Evolutionary conservation across 73 alveolate species (phyloP).

Genomic region (Paramecium octaurelia): DNA sequence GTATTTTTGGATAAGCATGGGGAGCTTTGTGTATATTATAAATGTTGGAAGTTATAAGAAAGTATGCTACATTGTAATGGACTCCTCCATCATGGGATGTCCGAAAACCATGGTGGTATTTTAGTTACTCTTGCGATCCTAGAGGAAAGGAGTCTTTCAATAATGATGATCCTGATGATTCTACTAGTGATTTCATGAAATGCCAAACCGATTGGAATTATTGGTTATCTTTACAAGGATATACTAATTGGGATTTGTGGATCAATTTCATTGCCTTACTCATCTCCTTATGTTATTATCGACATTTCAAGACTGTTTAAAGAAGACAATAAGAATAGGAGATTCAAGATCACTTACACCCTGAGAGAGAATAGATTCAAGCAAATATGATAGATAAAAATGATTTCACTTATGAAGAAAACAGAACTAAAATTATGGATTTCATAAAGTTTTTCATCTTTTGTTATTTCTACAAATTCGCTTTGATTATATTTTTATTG

Average conservation of each 20-base stretch:
- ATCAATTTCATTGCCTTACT: slow-evolving; percentile 13
- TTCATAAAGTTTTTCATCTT: slow-evolving; percentile 49
- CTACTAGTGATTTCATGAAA: slow-evolving; percentile 33
- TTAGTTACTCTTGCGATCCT: background rate
- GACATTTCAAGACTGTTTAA: background rate
- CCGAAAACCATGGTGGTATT: slow-evolving; percentile 56
- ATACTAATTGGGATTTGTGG: slow-evolving; percentile 38
- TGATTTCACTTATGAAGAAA: slow-evolving; percentile 45
- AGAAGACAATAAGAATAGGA: background rate
- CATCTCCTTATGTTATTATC: background rate
- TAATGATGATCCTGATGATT: slow-evolving; percentile 13
- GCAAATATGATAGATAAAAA: background rate
- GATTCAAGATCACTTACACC: background rate
- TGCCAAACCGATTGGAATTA: slow-evolving; percentile 54
- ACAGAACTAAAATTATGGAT: background rate
- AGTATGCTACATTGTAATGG: slow-evolving; percentile 47
- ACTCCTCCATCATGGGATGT: slow-evolving; percentile 57
- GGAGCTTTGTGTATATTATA: background rate
- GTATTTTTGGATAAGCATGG: slow-evolving; percentile 32
- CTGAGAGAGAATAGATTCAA: background rate
- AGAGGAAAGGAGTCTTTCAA: slow-evolving; percentile 50
- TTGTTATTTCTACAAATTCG: slow-evolving; percentile 57
- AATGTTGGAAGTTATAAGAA: slow-evolving; percentile 53
- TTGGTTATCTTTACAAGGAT: slow-evolving; percentile 56
- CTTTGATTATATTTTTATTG: slow-evolving; percentile 42